Base-by-base conservation (phyloP, 345 rosid genomes). In the Linum trigynum region DNA sequence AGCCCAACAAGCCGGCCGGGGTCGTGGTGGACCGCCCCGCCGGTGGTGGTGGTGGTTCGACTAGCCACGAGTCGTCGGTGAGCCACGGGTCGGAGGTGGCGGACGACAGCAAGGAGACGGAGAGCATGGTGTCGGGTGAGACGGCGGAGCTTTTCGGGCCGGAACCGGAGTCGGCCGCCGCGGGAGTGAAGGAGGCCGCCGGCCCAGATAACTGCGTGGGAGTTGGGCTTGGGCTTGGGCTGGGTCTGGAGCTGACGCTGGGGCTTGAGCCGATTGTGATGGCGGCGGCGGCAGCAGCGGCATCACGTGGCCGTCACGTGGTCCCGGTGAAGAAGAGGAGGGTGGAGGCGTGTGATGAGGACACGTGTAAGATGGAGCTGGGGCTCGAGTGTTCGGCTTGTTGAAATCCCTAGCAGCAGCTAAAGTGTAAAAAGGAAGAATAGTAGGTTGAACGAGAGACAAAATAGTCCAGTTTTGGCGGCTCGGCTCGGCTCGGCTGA, bases 61-160 rank as follows among this genome's bases (percentile, higher is more conserved):
- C 84, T 67, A 92, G 98, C 56, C 98, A 86, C 67, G 96, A 85
- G 16, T 94, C 96, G 2, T 83, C 96, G 3, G 79, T 94, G 85
- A 90, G 99, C 76, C 96, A 90, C 70, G 87, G 85, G 75, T 86
- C 96, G 23, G 95, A 85, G 70, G 69, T 79, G 79, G 90, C 82
- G 23, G 76, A 68, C 12, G 82, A 87, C 36, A 87, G 86, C 62
- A 80, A 85, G 61, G 92, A 83, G 32, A 71, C 79, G n/a, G 80
- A 78, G 72, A 88, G 92, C 76, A 79, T 75, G 77, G 71, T 82
- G 12, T 92, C 97, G 2, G 85, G 71, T 15, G 98, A 86, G 59
- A 78, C 83, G 23, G 82, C 81, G 1, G 85, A 74, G 63, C 57
- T 74, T 32, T 77, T 82, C 36, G 62, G 72, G n/a, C 42, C 77